Conservation (phyloP, 306 rosid genomes). For the Oxytropis ochrocephala region DNA sequence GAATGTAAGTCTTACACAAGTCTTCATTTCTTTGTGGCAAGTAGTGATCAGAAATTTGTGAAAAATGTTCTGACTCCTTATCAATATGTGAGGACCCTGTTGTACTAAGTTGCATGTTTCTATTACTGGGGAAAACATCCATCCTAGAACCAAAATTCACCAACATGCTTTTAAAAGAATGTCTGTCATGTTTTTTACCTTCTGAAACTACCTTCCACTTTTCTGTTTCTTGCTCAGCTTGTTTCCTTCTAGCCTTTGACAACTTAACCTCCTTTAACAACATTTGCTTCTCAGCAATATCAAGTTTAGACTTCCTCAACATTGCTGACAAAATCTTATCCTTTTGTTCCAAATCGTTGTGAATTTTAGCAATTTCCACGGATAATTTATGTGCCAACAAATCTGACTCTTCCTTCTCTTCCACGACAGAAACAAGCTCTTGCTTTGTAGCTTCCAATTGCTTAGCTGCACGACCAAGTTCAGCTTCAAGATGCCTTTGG, state of each 20-base stretch:
- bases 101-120: slow-evolving; percentile 34
- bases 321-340: slow-evolving; percentile 90
- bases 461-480: slow-evolving; percentile 53
- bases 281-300: slow-evolving; percentile 76
- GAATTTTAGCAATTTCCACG: slow-evolving; percentile 57
- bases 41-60: slow-evolving; percentile 39
- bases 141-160: slow-evolving; percentile 50
- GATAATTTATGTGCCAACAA: slow-evolving; percentile 66
- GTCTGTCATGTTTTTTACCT: slow-evolving; percentile 61
- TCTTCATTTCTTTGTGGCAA: slow-evolving; percentile 43
- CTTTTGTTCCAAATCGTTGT: slow-evolving; percentile 85
- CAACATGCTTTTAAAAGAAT: slow-evolving; percentile 70
- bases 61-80: slow-evolving; percentile 35
- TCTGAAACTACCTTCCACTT: slow-evolving; percentile 77
- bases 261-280: slow-evolving; percentile 74
- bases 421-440: slow-evolving; percentile 50
- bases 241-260: slow-evolving; percentile 82
- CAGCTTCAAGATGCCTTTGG: slow-evolving; percentile 88
- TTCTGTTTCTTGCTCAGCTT: slow-evolving; percentile 79
- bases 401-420: slow-evolving; percentile 79
- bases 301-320: slow-evolving; percentile 85
- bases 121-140: slow-evolving; percentile 44
- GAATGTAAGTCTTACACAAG: slow-evolving; percentile 41
- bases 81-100: slow-evolving; percentile 45
- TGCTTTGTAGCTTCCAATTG: slow-evolving; percentile 63